phyloP scores from a whole-genome alignment of 441 rosid genomes.

The Geranium incanum region DNA sequence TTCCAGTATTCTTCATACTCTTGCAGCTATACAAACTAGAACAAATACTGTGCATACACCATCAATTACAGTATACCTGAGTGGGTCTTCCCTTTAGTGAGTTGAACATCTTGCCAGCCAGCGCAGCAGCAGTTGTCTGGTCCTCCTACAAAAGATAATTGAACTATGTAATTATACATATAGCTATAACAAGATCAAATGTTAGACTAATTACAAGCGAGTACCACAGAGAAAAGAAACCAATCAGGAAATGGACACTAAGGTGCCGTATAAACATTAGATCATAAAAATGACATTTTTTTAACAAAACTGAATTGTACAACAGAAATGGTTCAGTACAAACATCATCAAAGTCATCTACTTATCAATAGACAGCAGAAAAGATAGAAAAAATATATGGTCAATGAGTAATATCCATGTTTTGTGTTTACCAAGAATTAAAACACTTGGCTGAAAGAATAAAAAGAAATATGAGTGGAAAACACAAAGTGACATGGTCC shows the following conservation, averaged over 20 bases:
- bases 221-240: not conserved
- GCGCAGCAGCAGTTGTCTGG: conserved; percentile 60
- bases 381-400: not conserved
- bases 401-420: not conserved
- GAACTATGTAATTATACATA: not conserved
- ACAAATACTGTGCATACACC: not conserved
- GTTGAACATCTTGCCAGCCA: conserved; percentile 74
- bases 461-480: not conserved
- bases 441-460: no score
- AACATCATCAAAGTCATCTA: conserved; percentile 1
- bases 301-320: not conserved
- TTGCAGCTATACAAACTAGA: not conserved
- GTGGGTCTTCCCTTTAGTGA: conserved; percentile 87
- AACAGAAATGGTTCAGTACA: conserved; percentile 7
- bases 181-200: not conserved
- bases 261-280: not conserved
- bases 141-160: conserved; percentile 53
- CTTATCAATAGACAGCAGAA: not conserved
- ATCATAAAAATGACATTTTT: not conserved
- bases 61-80: conserved; percentile 44
- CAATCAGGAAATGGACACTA: not conserved
- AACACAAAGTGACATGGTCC: not conserved
- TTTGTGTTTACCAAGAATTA: no score
- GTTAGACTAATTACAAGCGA: not conserved
- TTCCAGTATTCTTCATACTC: not conserved